A percentile compares a stretch with the other conserved stretches of the same genome.
Evolutionary conservation across 2,329 filamentous ascomycete genomes (phyloP).

Genomic region (Paradendryphiella salina): DNA sequence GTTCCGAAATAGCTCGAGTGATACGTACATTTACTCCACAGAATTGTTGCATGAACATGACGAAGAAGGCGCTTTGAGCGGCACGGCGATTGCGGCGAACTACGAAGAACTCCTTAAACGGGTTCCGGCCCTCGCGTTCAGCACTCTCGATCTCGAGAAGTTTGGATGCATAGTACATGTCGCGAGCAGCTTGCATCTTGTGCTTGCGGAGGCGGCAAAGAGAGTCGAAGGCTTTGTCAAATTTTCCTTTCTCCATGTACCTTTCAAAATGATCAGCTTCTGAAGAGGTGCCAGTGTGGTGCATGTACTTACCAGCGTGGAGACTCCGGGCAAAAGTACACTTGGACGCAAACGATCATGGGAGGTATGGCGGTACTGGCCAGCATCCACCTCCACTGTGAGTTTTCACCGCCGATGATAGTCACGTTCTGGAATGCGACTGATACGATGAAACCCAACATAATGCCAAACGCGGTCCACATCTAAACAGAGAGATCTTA

Average conservation of each 20-base stretch:
- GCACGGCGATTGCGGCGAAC: constrained; percentile 43
- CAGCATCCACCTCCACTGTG: constrained; percentile 42
- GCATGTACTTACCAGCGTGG: constrained; percentile 30
- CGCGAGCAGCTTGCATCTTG: constrained; percentile 59
- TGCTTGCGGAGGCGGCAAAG: constrained; percentile 58
- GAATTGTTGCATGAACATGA: constrained; percentile 47
- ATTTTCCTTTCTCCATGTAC: constrained; percentile 44
- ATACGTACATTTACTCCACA: constrained; percentile 31
- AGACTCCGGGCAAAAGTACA: constrained; percentile 39
- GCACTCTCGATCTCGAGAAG: constrained; percentile 44
- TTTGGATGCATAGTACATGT: constrained; percentile 57
- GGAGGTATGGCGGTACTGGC: constrained; percentile 40
- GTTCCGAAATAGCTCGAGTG: rapidly evolving
- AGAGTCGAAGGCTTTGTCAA: constrained; percentile 37
- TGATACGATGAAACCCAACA: constrained; percentile 39
- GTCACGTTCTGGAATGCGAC: constrained; percentile 36
- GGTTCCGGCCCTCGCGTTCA: constrained; percentile 38
- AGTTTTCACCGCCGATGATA: constrained; percentile 26
- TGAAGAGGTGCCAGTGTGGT: background rate
- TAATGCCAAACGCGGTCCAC: constrained; percentile 44
- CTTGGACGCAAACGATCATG: constrained; percentile 36
- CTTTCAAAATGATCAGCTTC: constrained; percentile 10
- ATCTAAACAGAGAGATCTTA: constrained; percentile 30
- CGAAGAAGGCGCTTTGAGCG: constrained; percentile 39
- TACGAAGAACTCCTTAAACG: constrained; percentile 40